Conservation (phyloP, 179 eudicot species). For the Beta lomatogona region DNA sequence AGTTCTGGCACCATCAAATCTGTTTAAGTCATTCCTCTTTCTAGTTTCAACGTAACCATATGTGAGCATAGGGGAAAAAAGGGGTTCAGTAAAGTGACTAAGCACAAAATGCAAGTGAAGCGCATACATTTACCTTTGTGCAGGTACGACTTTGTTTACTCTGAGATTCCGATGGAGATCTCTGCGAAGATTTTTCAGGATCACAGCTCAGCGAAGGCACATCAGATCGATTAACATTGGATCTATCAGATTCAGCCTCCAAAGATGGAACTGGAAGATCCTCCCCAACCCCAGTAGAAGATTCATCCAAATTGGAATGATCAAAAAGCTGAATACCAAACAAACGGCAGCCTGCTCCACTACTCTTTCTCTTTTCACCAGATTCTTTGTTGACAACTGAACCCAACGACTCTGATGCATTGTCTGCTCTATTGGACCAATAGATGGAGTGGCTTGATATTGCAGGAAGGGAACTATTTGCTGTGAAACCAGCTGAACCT, state of each 20-base stretch:
- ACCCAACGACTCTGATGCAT: conserved; percentile 51
- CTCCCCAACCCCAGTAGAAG: conserved; percentile 39
- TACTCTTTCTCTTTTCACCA: conserved; percentile 56
- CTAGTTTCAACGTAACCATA: not conserved
- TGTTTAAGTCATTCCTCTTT: not conserved
- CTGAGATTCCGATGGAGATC: conserved; percentile 56
- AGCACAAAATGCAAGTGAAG: not conserved
- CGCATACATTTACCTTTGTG: conserved; percentile 64
- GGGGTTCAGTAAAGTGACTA: not conserved
- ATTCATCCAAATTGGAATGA: conserved; percentile 44
- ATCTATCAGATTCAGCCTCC: conserved; percentile 61
- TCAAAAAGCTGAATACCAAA: conserved; percentile 80
- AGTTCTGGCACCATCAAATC: not conserved
- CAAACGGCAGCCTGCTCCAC: conserved; percentile 64
- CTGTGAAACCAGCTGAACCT: conserved; percentile 41
- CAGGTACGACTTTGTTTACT: conserved; percentile 83
- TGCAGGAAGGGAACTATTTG: conserved; percentile 45
- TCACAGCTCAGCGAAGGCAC: conserved; percentile 64
- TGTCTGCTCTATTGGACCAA: conserved; percentile 53
- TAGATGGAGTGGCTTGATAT: conserved; percentile 46
- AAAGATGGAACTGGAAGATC: conserved; percentile 50
- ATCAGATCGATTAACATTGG: conserved; percentile 52
- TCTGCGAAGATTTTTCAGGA: conserved; percentile 71
- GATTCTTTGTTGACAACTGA: conserved; percentile 47
- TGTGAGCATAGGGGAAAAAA: not conserved